phyloP scores from a whole-genome alignment of 352 stramenopile genomes.

The Blastocystis sp. region DNA sequence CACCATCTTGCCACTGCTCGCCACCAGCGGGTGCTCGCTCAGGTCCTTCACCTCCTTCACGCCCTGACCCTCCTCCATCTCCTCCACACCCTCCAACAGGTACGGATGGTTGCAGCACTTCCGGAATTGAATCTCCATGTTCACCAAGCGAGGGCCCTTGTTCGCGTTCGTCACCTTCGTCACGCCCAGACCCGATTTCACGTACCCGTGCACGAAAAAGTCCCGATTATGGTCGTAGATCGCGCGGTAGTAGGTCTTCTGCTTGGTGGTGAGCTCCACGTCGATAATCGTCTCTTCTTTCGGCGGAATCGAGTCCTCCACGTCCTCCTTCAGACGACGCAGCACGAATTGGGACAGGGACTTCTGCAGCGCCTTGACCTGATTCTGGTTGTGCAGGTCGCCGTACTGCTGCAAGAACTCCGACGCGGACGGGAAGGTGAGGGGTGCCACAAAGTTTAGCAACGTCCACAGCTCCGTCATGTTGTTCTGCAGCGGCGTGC shows the following conservation, averaged over 20 bases:
- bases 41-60: constrained; percentile 41
- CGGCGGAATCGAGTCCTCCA: constrained; percentile 91
- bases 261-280: constrained; percentile 95
- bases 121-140: constrained; percentile 97
- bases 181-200: constrained; percentile 77
- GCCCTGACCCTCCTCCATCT: constrained; percentile 86
- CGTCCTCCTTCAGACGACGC: constrained; percentile 94
- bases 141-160: constrained; percentile 87
- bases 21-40: constrained; percentile 82
- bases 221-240: constrained; percentile 77
- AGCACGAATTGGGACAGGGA: constrained; percentile 91
- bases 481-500: constrained; percentile 98
- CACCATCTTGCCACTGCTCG: constrained; percentile 87
- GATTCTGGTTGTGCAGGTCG: constrained; percentile 86
- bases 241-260: constrained; percentile 92
- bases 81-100: constrained; percentile 95
- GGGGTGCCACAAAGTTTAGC: constrained; percentile 95
- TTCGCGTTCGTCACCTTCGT: constrained; percentile 74
- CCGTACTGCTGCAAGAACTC: constrained; percentile 94
- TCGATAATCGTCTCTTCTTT: constrained; percentile 95
- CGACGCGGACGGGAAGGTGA: constrained; percentile 91
- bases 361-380: constrained; percentile 91
- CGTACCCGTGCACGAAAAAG: constrained; percentile 77
- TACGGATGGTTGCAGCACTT: constrained; percentile 99
- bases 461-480: constrained; percentile 98